Evolutionary conservation across 2,329 filamentous ascomycete genomes (phyloP).

Genomic region (Xylogone sp.): DNA sequence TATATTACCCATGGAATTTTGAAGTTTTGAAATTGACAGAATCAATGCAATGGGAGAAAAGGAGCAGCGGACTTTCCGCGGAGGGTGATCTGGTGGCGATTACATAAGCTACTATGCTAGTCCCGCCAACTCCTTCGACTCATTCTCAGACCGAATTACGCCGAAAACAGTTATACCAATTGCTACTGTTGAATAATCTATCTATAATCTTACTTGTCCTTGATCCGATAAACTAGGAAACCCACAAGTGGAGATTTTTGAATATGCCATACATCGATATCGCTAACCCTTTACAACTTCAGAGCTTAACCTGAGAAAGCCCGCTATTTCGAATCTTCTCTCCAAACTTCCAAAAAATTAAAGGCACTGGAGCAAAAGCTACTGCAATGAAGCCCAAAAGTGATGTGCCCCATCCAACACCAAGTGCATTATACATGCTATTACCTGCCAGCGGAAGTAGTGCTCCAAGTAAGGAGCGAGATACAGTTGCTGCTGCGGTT

Average conservation of each 20-base stretch:
- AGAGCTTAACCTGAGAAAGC: not conserved
- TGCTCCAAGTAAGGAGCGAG: constrained; percentile 4
- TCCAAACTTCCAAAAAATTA: constrained; percentile 7
- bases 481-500: constrained; percentile 1
- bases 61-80: not conserved
- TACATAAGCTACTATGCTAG: too few species aligned
- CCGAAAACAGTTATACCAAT: too few species aligned
- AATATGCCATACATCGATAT: constrained; percentile 1
- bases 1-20: not conserved
- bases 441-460: constrained; percentile 5
- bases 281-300: too few species aligned
- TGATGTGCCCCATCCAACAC: constrained; percentile 32
- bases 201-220: too few species aligned
- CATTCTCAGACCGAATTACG: too few species aligned
- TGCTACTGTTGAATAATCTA: too few species aligned
- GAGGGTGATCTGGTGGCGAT: too few species aligned
- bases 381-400: constrained; percentile 44
- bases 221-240: too few species aligned
- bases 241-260: too few species aligned
- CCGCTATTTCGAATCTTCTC: not conserved
- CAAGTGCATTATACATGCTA: constrained; percentile 4
- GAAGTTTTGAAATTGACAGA: too few species aligned
- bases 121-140: too few species aligned
- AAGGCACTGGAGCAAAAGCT: constrained; percentile 30
- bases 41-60: too few species aligned